Percentiles rank a stretch among this genome's conserved stretches.
phyloP scores from a whole-genome alignment of 768 basidiomycete genomes.

The Glaciozyma martinii region DNA sequence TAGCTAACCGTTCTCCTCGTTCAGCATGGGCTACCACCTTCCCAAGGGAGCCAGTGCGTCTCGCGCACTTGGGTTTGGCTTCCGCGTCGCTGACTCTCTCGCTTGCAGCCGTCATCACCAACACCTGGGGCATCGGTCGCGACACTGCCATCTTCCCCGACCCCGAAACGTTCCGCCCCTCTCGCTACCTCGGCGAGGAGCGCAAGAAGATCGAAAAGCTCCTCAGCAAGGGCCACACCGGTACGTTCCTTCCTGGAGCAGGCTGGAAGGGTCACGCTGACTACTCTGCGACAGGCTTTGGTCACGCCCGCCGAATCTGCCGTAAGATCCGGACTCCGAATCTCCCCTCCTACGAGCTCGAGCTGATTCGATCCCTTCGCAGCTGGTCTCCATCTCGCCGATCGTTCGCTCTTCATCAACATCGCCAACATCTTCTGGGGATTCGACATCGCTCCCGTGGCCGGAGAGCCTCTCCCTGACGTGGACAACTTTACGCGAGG shows the following conservation, averaged over 20 bases:
- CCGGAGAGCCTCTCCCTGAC: not conserved
- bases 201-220: slow-evolving; percentile 3
- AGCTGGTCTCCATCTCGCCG: slow-evolving; percentile 17
- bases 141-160: slow-evolving; percentile 29
- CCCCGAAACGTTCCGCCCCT: slow-evolving; percentile 28
- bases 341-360: not conserved
- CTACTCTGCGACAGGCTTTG: not conserved
- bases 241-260: not conserved
- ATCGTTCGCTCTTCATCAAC: slow-evolving; percentile 1
- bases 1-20: not conserved
- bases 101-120: slow-evolving; percentile 12
- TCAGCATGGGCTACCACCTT: not conserved
- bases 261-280: no score
- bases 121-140: slow-evolving; percentile 22
- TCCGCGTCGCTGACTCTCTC: not conserved
- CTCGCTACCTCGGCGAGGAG: slow-evolving; percentile 23
- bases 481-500: not conserved
- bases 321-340: not conserved
- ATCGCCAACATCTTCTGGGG: slow-evolving; percentile 19
- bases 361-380: not conserved
- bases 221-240: slow-evolving; percentile 9
- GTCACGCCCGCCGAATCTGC: slow-evolving; percentile 1
- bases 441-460: slow-evolving; percentile 10
- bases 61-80: not conserved
- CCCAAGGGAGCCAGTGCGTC: slow-evolving; percentile 1